A percentile compares a stretch with the other conserved stretches of the same genome.
These are phyloP conservation scores for barley (Hordeum vulgare) DNA, from an alignment of 176 grass and related monocot genomes.

Conservation along the genomic window DNA sequence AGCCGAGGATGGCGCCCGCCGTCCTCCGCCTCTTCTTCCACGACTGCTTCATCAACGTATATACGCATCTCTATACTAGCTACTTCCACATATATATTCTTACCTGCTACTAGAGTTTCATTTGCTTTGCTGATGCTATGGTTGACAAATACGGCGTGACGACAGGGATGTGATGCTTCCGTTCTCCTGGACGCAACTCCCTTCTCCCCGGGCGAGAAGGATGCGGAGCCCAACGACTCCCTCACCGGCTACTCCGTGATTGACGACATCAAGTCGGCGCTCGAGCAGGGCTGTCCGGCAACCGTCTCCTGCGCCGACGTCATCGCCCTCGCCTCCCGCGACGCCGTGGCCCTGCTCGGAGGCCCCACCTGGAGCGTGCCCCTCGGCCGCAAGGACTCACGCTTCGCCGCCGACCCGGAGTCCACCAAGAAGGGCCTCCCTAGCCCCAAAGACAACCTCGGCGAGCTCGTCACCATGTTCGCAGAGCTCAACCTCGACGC, in stretches of 20 bases:
- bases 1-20: conserved; percentile 47
- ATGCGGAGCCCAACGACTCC: conserved; percentile 24
- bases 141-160: neutral
- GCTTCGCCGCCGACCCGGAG: neutral
- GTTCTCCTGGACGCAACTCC: conserved; percentile 42
- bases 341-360: conserved; percentile 50
- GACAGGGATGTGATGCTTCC: conserved; percentile 58
- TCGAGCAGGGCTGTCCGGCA: conserved; percentile 41
- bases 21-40: conserved; percentile 79
- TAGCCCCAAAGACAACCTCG: neutral
- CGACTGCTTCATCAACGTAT: conserved; percentile 71
- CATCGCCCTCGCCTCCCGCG: conserved; percentile 41
- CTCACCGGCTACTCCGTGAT: conserved; percentile 41
- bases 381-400: conserved; percentile 67
- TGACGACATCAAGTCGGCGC: conserved; percentile 47
- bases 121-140: neutral
- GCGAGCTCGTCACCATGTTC: conserved; percentile 30
- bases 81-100: neutral
- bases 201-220: conserved; percentile 36
- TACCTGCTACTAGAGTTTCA: neutral
- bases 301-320: conserved; percentile 59
- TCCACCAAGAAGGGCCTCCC: conserved; percentile 38
- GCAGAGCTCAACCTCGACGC: conserved; percentile 24
- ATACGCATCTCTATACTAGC: neutral
- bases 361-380: conserved; percentile 55